Base-by-base conservation (phyloP, 768 basidiomycete genomes). In the Daedaleopsis nitida region DNA sequence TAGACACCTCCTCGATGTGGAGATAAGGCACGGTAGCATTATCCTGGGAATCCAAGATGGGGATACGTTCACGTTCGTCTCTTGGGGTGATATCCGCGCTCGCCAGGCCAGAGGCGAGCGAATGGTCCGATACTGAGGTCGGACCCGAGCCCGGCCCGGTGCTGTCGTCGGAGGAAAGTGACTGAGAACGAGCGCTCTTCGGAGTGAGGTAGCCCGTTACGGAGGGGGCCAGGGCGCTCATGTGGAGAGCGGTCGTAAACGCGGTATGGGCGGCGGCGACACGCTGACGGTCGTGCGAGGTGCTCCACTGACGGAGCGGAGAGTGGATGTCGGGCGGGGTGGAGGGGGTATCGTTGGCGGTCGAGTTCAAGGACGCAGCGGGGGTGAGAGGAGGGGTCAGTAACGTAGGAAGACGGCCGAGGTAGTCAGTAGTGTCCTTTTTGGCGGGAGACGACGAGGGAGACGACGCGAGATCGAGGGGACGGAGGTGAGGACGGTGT, bases 321-420 rank as follows among this genome's bases (percentile, higher is more conserved):
- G 66, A 62, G 45, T 52, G 55, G 3, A 47, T 52, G 38, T 69
- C 68, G 12, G 64, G 63, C 1, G 68, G 68, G 1, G 69, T 68
- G 34, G 63, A 59, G 37, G 63, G 62, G 56, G 64, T 70, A 32
- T 75, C 75, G 34, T 75, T 71, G 38, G 72, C 68, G 19, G 69
- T 69, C 39, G 80, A 78, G 39, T 71, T 76, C 65, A 81, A 75
- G 0, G 81, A 80, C 9, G 86, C 87, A 1, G 88, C 85, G 0
- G 88, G 88, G 1, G 88, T 89, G 47, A 90, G 79, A 12, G 88
- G 89, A 37, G 88, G 88, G 0, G 88, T 89, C 55, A 88, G 77
- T 45, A 86, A 76, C 23, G 73, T 68, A 24, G 74, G 70, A 19
- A 72, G 63, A 32, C 67, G 69, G 60, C 65, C 66, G 16, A 70